These are phyloP conservation scores for Epithele typhae DNA, from an alignment of 768 basidiomycete genomes.

Conservation along the genomic window DNA sequence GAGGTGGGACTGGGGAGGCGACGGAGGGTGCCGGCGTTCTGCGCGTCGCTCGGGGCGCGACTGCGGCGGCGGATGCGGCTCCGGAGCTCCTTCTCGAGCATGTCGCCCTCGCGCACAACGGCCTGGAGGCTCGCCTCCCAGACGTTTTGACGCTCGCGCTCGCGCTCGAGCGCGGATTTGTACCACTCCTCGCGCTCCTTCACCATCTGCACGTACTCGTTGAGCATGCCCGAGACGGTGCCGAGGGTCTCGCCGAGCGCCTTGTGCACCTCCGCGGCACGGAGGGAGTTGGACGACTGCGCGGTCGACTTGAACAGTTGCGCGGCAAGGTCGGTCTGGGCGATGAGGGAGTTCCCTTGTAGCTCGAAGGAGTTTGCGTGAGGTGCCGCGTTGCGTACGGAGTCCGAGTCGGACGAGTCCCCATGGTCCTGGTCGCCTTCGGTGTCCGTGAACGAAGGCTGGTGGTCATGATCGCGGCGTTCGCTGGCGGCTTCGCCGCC, in stretches of 20 bases:
- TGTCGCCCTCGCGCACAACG: slow-evolving; percentile 83
- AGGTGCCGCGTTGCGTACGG: slow-evolving; percentile 43
- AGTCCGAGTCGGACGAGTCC: slow-evolving; percentile 42
- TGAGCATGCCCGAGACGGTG: slow-evolving; percentile 53
- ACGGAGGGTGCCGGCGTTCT: slow-evolving; percentile 21
- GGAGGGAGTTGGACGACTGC: slow-evolving; percentile 20
- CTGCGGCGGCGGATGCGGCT: slow-evolving; percentile 58
- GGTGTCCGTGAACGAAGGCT: slow-evolving; percentile 22
- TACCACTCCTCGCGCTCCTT: slow-evolving; percentile 82
- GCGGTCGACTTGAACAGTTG: slow-evolving; percentile 55
- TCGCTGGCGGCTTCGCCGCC: slow-evolving; percentile 3
- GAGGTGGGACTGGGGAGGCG: slow-evolving; percentile 12
- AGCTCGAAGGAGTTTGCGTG: slow-evolving; percentile 57
- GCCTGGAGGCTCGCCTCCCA: slow-evolving; percentile 92
- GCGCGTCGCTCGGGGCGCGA: slow-evolving; percentile 30
- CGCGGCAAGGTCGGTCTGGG: slow-evolving; percentile 75
- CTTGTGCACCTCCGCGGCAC: slow-evolving; percentile 17
- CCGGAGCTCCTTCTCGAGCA: slow-evolving; percentile 75
- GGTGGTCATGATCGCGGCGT: slow-evolving; percentile 3
- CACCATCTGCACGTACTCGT: slow-evolving; percentile 65
- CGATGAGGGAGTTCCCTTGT: slow-evolving; percentile 61
- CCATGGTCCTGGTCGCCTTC: slow-evolving; percentile 36
- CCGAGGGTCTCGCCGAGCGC: slow-evolving; percentile 43
- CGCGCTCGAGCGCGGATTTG: slow-evolving; percentile 56
- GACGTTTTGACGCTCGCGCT: slow-evolving; percentile 56